A percentile compares a stretch with the other conserved stretches of the same genome.
These are phyloP conservation scores for Trypanosoma conorhini DNA, from an alignment of 208 protist genomes.

Conservation along the genomic window DNA sequence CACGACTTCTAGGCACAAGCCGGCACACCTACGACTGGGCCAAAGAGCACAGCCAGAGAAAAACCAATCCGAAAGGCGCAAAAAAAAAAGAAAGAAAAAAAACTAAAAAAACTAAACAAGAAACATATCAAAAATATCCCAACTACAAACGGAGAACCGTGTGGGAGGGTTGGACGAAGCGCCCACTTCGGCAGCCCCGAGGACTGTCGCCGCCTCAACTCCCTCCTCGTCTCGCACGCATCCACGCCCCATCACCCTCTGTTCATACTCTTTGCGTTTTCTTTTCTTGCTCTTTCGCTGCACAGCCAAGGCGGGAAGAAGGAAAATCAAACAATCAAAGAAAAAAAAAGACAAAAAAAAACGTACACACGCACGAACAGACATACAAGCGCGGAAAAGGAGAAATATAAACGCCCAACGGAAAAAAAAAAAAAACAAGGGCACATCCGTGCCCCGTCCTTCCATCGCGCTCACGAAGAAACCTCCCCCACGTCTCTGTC, in stretches of 20 bases:
- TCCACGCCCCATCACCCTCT: not conserved
- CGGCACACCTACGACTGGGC: too few relatives aligned
- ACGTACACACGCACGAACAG: not conserved
- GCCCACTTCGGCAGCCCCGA: too few relatives aligned
- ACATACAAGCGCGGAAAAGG: not conserved
- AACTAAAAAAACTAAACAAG: not conserved
- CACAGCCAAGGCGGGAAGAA: not conserved
- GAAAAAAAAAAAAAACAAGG: conserved; percentile 12
- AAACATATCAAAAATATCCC: not conserved
- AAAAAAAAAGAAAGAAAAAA: not conserved
- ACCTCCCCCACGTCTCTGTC: not conserved
- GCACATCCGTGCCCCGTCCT: not conserved
- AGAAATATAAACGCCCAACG: not conserved
- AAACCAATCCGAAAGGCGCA: too few relatives aligned
- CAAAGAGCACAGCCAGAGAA: too few relatives aligned
- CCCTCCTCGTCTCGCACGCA: not conserved
- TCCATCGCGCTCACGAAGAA: not conserved
- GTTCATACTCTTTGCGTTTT: not conserved
- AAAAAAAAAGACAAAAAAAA: conserved; percentile 1
- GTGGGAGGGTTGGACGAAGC: too few relatives aligned
- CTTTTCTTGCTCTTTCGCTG: not conserved
- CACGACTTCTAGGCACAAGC: too few relatives aligned
- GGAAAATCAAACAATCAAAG: not conserved
- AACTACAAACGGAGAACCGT: not conserved
- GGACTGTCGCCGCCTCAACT: not conserved